These are phyloP conservation scores for Pestalotiopsis sp. DNA, from an alignment of 2,329 filamentous ascomycete genomes.

Conservation along the genomic window DNA sequence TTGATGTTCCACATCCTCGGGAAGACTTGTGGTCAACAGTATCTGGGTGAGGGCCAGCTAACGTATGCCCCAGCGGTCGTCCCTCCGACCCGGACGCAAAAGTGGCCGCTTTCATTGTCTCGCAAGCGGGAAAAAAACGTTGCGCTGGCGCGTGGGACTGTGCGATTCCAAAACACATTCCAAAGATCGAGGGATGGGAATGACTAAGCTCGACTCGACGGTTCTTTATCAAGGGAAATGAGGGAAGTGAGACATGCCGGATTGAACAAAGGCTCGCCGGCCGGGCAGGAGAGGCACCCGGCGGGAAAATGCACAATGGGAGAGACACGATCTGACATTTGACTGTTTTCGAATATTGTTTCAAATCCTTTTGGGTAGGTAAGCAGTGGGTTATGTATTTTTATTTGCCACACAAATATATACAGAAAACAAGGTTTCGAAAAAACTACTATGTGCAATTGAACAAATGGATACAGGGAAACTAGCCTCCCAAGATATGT, in stretches of 20 bases:
- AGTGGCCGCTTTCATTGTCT: conserved; percentile 11
- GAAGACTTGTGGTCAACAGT: no score
- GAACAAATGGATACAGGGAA: not conserved
- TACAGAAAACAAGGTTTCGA: not conserved
- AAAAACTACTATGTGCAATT: not conserved
- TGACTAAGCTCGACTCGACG: not conserved
- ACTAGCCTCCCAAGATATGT: not conserved
- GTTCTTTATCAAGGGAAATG: not conserved
- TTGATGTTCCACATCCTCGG: not conserved
- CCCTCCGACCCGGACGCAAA: not conserved
- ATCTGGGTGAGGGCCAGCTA: no score
- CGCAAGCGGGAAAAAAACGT: conserved; percentile 8
- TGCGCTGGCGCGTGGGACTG: not conserved
- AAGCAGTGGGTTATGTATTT: not conserved
- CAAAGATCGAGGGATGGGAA: not conserved
- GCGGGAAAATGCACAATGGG: not conserved
- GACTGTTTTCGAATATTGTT: conserved; percentile 2
- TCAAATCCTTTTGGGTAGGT: not conserved
- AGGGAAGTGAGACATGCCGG: not conserved
- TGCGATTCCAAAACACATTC: not conserved
- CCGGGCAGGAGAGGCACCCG: not conserved
- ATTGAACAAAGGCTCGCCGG: not conserved
- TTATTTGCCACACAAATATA: not conserved
- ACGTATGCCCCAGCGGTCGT: not conserved
- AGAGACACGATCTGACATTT: not conserved